Percentiles rank a stretch among this genome's conserved stretches.
phyloP scores from a whole-genome alignment of 768 basidiomycete species.

The Dentipellis fragilis region DNA sequence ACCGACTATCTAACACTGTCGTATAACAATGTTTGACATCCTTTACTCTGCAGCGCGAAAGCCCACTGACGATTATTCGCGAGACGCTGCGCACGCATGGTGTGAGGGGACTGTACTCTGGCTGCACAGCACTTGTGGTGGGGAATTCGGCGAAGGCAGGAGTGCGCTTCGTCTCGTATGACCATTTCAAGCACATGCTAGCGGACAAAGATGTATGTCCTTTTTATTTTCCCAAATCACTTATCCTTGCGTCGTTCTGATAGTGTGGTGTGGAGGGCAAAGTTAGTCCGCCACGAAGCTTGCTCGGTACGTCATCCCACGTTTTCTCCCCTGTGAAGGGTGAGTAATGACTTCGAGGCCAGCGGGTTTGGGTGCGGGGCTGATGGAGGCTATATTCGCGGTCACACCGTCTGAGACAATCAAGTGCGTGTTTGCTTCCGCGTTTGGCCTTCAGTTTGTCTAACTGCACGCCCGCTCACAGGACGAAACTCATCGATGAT shows the following conservation, averaged over 20 bases:
- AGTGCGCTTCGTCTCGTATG: conserved; percentile 91
- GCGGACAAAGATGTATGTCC: conserved; percentile 67
- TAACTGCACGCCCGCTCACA: conserved; percentile 19
- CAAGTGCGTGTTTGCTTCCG: conserved; percentile 50
- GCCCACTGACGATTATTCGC: conserved; percentile 64
- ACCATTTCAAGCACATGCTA: conserved; percentile 77
- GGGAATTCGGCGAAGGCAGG: conserved; percentile 94
- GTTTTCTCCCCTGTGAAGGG: background rate
- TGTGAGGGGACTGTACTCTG: conserved; percentile 82
- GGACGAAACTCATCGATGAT: conserved; percentile 96
- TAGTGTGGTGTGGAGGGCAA: conserved; percentile 53
- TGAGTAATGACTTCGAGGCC: background rate
- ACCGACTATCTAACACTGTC: background rate
- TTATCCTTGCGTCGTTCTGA: background rate
- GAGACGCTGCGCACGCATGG: conserved; percentile 72
- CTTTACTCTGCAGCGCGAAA: conserved; percentile 37
- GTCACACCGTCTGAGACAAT: conserved; percentile 98
- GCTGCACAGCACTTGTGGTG: conserved; percentile 79
- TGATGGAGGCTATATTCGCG: conserved; percentile 87
- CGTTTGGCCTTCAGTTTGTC: no score
- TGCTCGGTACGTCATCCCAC: conserved; percentile 46
- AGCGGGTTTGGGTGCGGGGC: conserved; percentile 81
- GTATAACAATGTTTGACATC: background rate
- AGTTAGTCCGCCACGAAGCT: conserved; percentile 76
- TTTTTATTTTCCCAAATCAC: background rate